Evolutionary conservation across 2,329 filamentous ascomycete genomes (phyloP).

Genomic region (Falciphora oryzae): DNA sequence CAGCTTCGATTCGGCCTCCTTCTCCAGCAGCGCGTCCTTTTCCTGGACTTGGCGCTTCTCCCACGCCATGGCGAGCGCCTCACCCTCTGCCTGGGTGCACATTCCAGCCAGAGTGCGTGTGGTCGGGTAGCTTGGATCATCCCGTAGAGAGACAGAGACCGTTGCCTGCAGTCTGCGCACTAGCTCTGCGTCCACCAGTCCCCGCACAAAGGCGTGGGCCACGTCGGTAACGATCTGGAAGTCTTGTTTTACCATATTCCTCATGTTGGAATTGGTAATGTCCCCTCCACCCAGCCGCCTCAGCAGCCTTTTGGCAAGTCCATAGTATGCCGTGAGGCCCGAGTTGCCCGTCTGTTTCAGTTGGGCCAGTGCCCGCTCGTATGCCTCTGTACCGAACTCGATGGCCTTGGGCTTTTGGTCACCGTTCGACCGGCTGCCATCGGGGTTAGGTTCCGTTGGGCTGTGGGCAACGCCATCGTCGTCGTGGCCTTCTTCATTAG

Average conservation of each 20-base stretch:
- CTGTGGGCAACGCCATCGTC: neutral
- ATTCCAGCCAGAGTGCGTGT: slow-evolving; percentile 48
- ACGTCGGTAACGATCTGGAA: slow-evolving; percentile 45
- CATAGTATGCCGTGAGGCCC: slow-evolving; percentile 41
- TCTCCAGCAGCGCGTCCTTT: slow-evolving; percentile 27
- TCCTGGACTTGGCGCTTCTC: slow-evolving; percentile 32
- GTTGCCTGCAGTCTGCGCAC: slow-evolving; percentile 38
- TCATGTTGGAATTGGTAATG: slow-evolving; percentile 25
- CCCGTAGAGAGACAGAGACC: slow-evolving; percentile 38
- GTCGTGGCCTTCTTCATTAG: neutral
- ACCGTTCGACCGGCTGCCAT: neutral
- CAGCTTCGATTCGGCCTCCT: slow-evolving; percentile 31
- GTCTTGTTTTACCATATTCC: slow-evolving; percentile 27
- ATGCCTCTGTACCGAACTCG: slow-evolving; percentile 3
- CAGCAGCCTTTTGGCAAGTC: slow-evolving; percentile 42
- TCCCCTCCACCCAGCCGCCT: slow-evolving; percentile 36
- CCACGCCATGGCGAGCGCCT: slow-evolving; percentile 44
- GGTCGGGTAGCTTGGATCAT: slow-evolving; percentile 20
- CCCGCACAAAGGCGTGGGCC: slow-evolving; percentile 47
- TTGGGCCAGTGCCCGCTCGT: slow-evolving; percentile 11
- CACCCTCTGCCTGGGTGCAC: slow-evolving; percentile 50
- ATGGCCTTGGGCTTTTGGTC: slow-evolving; percentile 13
- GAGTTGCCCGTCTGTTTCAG: slow-evolving; percentile 38
- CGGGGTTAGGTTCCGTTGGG: neutral
- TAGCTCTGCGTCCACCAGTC: slow-evolving; percentile 43